phyloP scores from a whole-genome alignment of 768 basidiomycete species.

The Auriscalpium vulgare region DNA sequence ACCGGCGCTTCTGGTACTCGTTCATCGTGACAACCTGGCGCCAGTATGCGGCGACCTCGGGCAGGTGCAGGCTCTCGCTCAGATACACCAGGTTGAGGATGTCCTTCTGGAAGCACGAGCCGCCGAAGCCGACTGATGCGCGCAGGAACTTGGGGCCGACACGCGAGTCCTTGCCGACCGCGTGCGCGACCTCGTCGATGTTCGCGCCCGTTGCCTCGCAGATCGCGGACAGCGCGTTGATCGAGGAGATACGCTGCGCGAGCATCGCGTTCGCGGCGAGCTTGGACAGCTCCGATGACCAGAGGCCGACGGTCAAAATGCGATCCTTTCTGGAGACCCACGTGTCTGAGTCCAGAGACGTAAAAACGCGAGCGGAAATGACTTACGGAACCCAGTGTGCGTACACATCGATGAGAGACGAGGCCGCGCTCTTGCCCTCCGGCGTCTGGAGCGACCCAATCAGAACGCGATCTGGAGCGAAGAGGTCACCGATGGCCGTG shows the following conservation, averaged over 20 bases:
- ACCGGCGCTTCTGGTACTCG: conserved; percentile 95
- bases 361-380: neutral
- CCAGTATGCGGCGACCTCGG: conserved; percentile 98
- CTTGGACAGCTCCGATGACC: conserved; percentile 98
- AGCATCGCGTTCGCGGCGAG: conserved; percentile 99
- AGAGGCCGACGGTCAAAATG: conserved; percentile 91
- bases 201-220: conserved; percentile 99
- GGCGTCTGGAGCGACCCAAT: conserved; percentile 91
- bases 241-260: conserved; percentile 95
- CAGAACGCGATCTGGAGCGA: conserved; percentile 88
- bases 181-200: conserved; percentile 94
- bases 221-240: conserved; percentile 97
- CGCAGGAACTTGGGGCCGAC: conserved; percentile 94
- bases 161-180: conserved; percentile 88
- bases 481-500: conserved; percentile 87
- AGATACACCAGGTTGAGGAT: conserved; percentile 99
- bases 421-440: conserved; percentile 78
- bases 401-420: conserved; percentile 73
- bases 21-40: conserved; percentile 95
- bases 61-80: conserved; percentile 87
- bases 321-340: conserved; percentile 46
- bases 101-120: conserved; percentile 99
- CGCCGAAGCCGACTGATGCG: conserved; percentile 94
- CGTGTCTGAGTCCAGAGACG: neutral
- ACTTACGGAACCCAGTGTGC: conserved; percentile 94